Base-by-base conservation (phyloP, 208 protist genomes). In the Trypanosoma conorhini region DNA sequence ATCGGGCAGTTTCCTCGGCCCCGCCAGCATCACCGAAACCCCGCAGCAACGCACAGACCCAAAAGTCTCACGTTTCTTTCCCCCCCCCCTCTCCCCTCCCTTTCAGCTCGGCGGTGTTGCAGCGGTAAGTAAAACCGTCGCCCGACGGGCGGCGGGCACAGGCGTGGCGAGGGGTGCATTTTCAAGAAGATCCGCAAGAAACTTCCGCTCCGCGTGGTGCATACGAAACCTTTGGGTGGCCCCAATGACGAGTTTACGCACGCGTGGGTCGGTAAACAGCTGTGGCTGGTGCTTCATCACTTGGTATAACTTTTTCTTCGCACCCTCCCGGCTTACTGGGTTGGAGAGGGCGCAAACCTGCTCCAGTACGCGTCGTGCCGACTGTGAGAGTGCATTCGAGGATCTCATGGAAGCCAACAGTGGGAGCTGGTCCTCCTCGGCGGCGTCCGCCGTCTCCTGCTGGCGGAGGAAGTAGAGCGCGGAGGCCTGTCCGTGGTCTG, bases 161-260 rank as follows among this genome's bases (percentile, higher is more conserved):
- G 31, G 62, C 40, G 71, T 72, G 7, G 72, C 21, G 62, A 92
- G 66, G 63, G 89, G 89, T 22, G 89, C 86, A 31, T 82, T 85
- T 30, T 93, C 86, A 22, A 96, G 76, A 30, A 96, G 52, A 52
- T 89, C 84, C 4, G 83, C 84, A 22, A 96, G 78, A 56, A 94
- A 96, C 51, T 91, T 91, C n/a, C 91, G 80, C 76, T 96, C 88
- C 28, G 67, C 80, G 59, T 88, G 80, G 22, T 85, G 81, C 87
- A 96, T 86, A 30, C 82, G 85, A 78, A 86, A 92, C n/a, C 77
- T 83, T 22, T 70, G 66, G 33, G 75, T 70, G 1, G 75, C 76
- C 0, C 89, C 82, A 46, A 93, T 78, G 62, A 81, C 82, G 33
- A 93, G 67, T n/a, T 70, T 64, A 51, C 82, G 81, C 57, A 91